Evolutionary conservation across 306 rosid genomes (phyloP).

Genomic region (Senna siamea): DNA sequence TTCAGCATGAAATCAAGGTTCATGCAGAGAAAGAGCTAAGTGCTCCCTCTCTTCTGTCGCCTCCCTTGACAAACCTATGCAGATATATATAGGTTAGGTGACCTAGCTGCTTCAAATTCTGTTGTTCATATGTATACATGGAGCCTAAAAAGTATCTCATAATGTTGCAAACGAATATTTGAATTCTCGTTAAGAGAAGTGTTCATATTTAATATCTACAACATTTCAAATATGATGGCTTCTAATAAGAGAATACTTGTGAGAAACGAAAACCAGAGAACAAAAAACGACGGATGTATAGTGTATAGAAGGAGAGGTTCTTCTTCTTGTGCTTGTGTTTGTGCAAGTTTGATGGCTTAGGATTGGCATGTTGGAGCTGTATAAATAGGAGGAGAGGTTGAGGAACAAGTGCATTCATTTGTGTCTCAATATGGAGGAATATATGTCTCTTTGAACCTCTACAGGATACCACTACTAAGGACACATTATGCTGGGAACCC

Average conservation of each 20-base stretch:
- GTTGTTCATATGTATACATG: too few relatives aligned
- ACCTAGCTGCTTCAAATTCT: too few relatives aligned
- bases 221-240: too few relatives aligned
- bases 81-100: too few relatives aligned
- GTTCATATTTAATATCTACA: too few relatives aligned
- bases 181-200: too few relatives aligned
- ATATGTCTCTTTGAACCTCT: background rate
- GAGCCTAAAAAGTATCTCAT: too few relatives aligned
- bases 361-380: background rate
- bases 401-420: background rate
- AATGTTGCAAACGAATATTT: too few relatives aligned
- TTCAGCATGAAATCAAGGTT: conserved; percentile 34
- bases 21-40: conserved; percentile 50
- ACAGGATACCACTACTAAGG: background rate
- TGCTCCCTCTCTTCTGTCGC: conserved; percentile 74
- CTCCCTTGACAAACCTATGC: conserved; percentile 30
- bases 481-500: background rate
- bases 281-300: too few relatives aligned
- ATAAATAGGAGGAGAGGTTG: background rate
- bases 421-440: background rate
- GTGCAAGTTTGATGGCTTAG: background rate
- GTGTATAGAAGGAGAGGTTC: background rate
- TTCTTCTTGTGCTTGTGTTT: background rate
- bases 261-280: too few relatives aligned
- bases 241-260: too few relatives aligned